These are phyloP conservation scores for Entrophospora sp. DNA, from an alignment of 192 early-diverging fungal species.

Conservation along the genomic window DNA sequence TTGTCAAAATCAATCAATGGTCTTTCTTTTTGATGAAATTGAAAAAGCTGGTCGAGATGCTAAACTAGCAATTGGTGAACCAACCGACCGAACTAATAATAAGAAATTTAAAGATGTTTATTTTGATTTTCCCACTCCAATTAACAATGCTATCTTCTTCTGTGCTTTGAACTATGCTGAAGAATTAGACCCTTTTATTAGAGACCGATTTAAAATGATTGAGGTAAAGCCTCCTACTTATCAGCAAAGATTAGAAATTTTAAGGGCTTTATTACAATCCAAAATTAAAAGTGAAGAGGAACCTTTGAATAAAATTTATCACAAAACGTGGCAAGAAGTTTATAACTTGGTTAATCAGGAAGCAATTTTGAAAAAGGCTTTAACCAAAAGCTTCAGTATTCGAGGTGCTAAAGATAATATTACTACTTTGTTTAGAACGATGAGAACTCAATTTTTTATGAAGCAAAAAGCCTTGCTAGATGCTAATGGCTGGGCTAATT, in stretches of 20 bases:
- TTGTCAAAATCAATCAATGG: neutral
- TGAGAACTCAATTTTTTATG: conserved; percentile 1
- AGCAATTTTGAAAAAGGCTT: conserved; percentile 8
- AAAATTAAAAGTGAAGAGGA: neutral
- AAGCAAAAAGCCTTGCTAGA: neutral
- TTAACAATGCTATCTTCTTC: neutral
- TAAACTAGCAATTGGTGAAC: conserved; percentile 5
- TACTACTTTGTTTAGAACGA: neutral
- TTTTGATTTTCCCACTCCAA: conserved; percentile 2
- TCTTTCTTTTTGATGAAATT: conserved; percentile 3
- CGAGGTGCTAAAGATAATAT: conserved; percentile 12
- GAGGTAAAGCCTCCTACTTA: conserved; percentile 1
- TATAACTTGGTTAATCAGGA: neutral
- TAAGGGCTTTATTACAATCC: neutral
- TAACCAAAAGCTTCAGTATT: conserved; percentile 13
- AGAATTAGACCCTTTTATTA: conserved; percentile 1
- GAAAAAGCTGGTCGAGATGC: conserved; percentile 8
- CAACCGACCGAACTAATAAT: neutral
- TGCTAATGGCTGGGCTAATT: neutral
- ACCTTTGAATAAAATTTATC: conserved; percentile 1
- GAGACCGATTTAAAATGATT: conserved; percentile 10
- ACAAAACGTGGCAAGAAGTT: neutral
- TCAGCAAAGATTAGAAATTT: conserved; percentile 10
- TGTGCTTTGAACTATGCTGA: conserved; percentile 8
- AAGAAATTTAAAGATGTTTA: neutral